Base-by-base conservation (phyloP, 176 grass and related monocot species). In the Triticum turgidum region DNA sequence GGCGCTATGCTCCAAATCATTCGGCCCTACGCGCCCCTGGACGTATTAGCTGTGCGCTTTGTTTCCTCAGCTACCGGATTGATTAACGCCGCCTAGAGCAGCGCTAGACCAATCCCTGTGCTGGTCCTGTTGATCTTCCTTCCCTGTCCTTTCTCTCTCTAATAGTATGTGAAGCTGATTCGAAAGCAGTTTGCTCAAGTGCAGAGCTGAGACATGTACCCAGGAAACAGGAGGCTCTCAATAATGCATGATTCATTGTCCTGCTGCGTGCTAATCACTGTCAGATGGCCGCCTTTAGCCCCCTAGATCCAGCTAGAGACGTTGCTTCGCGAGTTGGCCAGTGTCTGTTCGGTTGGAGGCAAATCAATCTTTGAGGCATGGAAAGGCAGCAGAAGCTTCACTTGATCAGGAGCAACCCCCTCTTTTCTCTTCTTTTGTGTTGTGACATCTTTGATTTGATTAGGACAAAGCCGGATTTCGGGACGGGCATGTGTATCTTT, bases 381-480 rank as follows among this genome's bases (percentile, higher is more conserved):
- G 22, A 86, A 86, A 69, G 54, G 90, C 61, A 42, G 65, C 61
- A 29, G 82, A 86, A 92, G 87, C 86, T 89, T 89, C 87, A 86
- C 44, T 61, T 37, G 83, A 83, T 79, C 79, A 59, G 76, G 25
- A 84, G 54, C 39, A 65, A 29, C 38, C 2, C 52, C 11, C 27
- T 78, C 42, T 78, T 86, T 85, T 33, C 7, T 42, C 22, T 11
- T 66, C 65, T 79, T 82, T 79, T 32, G 20, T 9, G 72, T 47
- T 62, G 73, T 56, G 67, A 56, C 82, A 79, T 9, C 78, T 83
- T 78, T 49, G 65, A 79, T 89, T 79, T 83, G 66, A 92, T 89
- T 86, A 86, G 83, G 29, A 13, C 83, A 86, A 92, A 92, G 83
- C 83, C 67, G 65, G 61, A 80, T 91, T 91, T 70, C 70, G 76